Base-by-base conservation (phyloP, 495 filamentous ascomycete species). In the Xylaria sp. region DNA sequence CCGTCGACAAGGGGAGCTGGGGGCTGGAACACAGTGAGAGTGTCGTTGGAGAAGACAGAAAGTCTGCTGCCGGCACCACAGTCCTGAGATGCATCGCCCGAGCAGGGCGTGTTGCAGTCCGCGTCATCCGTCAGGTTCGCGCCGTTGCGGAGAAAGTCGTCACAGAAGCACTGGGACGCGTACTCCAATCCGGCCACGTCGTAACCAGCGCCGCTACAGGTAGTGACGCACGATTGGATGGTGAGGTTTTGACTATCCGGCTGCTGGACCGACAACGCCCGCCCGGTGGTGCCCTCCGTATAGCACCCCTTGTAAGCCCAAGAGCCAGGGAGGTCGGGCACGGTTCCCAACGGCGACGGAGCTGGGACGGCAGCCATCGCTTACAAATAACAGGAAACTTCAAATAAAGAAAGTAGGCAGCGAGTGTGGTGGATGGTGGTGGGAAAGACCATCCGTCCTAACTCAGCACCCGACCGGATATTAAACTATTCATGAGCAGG, bases 161-260 rank as follows among this genome's bases (percentile, higher is more conserved):
- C 85, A 75, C 87, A 88, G 73, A 83, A 88, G 74, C 87, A 88
- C 75, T 91, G 85, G 41, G 82, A 84, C 46, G 80, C 83, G 68
- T 87, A 90, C 74, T 91, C 85, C 17, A 87, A 77, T 59, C 88
- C 89, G 73, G 82, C 83, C 75, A 82, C 85, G 69, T 24, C 79
- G 73, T 76, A 86, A 68, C 79, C 79, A 8, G 19, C 17, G 43
- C 41, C 57, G 41, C 74, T 78, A 77, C 84, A 86, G 73, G 82
- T 84, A 48, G 81, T 74, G 43, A 86, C 76, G 75, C 87, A 89
- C 67, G 79, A 82, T 74, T 84, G 78, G 40, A 87, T 78, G 5
- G 85, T 88, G 81, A 66, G 62, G 62, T 66, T 44, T 86, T 85
- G 62, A 68, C 70, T 66, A 12, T 66, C 62, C 9, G 43, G 62